phyloP scores from a whole-genome alignment of 257 asterid species.

The Echium plantagineum region DNA sequence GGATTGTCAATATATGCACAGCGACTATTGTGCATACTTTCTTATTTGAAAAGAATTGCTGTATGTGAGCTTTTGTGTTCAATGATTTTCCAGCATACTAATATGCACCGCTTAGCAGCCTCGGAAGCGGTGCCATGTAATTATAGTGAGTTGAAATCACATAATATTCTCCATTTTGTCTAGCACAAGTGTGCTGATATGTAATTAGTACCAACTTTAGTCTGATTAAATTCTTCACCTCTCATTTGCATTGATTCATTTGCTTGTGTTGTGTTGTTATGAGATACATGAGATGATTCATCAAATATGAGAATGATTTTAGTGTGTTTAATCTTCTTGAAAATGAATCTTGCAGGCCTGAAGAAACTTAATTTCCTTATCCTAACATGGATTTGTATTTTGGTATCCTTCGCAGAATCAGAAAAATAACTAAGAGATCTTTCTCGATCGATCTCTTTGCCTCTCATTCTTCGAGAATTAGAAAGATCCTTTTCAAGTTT shows the following conservation, averaged over 20 bases:
- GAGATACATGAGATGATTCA: not conserved
- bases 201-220: not conserved
- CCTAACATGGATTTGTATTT: no score
- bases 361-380: no score
- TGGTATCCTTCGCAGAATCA: no score
- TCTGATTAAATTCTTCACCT: not conserved
- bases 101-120: not conserved
- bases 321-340: not conserved
- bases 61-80: slow-evolving; percentile 14
- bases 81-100: not conserved
- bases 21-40: slow-evolving; percentile 13
- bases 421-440: no score
- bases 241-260: not conserved
- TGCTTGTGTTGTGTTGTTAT: not conserved
- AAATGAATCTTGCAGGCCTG: no score
- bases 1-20: slow-evolving; percentile 2
- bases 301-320: not conserved
- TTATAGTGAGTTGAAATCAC: not conserved
- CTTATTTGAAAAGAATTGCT: slow-evolving; percentile 1
- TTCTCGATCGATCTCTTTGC: no score
- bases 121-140: not conserved
- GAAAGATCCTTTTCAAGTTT: no score
- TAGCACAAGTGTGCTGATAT: not conserved
- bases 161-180: not conserved
- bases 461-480: no score